phyloP scores from a whole-genome alignment of 768 basidiomycete genomes.

The Tricholoma matsutake region DNA sequence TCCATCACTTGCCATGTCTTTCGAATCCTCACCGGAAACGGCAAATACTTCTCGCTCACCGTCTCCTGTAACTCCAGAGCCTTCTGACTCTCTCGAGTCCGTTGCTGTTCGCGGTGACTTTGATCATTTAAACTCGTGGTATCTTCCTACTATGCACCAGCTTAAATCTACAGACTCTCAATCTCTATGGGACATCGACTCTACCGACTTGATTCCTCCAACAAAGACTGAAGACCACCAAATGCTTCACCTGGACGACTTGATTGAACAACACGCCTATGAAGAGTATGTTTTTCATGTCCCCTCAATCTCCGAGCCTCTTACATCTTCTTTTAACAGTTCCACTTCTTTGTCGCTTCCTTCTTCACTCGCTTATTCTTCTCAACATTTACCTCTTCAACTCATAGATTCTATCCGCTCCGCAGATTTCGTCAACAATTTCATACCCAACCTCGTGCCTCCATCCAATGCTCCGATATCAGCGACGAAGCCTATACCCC shows the following conservation, averaged over 20 bases:
- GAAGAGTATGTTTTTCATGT: slow-evolving; percentile 56
- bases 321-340: slow-evolving; percentile 20
- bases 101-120: slow-evolving; percentile 46
- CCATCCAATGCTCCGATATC: slow-evolving; percentile 39
- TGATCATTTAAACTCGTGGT: slow-evolving; percentile 56
- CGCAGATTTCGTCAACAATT: slow-evolving; percentile 23
- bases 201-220: slow-evolving; percentile 32
- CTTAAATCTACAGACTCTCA: slow-evolving; percentile 37
- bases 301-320: slow-evolving; percentile 9
- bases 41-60: slow-evolving; percentile 64
- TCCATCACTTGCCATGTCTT: slow-evolving; percentile 43
- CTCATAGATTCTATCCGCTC: slow-evolving; percentile 14
- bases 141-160: slow-evolving; percentile 40
- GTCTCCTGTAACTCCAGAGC: slow-evolving; percentile 68
- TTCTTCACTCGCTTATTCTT: slow-evolving; percentile 20
- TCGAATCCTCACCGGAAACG: slow-evolving; percentile 50
- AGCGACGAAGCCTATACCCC: slow-evolving; percentile 63
- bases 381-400: slow-evolving; percentile 25
- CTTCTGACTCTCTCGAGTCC: slow-evolving; percentile 50
- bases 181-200: slow-evolving; percentile 43
- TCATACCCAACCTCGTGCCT: slow-evolving; percentile 30
- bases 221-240: slow-evolving; percentile 48
- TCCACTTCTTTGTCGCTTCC: slow-evolving; percentile 33
- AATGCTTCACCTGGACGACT: slow-evolving; percentile 69
- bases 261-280: slow-evolving; percentile 71